Percentiles rank a stretch among this genome's conserved stretches.
phyloP scores from a whole-genome alignment of 208 protist species.

The Acanthamoeba triangularis region DNA sequence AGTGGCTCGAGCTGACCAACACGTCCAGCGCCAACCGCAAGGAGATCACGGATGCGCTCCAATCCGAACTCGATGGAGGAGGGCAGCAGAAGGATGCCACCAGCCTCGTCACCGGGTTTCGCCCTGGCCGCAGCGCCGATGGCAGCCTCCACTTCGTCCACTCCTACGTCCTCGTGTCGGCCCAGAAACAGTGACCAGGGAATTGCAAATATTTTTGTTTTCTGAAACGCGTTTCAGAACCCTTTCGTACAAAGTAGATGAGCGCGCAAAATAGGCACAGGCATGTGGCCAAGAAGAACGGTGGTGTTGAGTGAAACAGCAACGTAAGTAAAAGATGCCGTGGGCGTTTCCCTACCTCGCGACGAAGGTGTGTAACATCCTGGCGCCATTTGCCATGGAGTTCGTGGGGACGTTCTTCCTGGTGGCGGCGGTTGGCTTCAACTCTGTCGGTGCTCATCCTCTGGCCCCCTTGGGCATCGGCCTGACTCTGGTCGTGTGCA shows the following conservation, averaged over 20 bases:
- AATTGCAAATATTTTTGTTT: too few relatives aligned
- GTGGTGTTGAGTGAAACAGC: too few relatives aligned
- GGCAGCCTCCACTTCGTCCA: not conserved
- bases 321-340: not conserved
- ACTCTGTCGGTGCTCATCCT: not conserved
- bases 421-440: slow-evolving; percentile 14
- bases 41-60: not conserved
- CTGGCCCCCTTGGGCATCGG: slow-evolving; percentile 39
- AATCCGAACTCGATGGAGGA: too few relatives aligned
- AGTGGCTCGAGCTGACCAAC: not conserved
- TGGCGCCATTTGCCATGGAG: slow-evolving; percentile 58
- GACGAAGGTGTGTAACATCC: slow-evolving; percentile 32
- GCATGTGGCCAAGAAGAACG: too few relatives aligned
- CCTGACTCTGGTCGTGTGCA: not conserved
- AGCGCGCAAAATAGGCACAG: too few relatives aligned
- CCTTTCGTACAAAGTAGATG: too few relatives aligned
- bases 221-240: too few relatives aligned
- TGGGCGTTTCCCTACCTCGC: not conserved
- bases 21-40: not conserved
- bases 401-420: slow-evolving; percentile 55
- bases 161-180: not conserved
- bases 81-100: not conserved
- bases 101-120: not conserved
- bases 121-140: not conserved
- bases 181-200: not conserved